Evolutionary conservation across 2,329 filamentous ascomycete species (phyloP).

Genomic region (Thielaviopsis punctulata): DNA sequence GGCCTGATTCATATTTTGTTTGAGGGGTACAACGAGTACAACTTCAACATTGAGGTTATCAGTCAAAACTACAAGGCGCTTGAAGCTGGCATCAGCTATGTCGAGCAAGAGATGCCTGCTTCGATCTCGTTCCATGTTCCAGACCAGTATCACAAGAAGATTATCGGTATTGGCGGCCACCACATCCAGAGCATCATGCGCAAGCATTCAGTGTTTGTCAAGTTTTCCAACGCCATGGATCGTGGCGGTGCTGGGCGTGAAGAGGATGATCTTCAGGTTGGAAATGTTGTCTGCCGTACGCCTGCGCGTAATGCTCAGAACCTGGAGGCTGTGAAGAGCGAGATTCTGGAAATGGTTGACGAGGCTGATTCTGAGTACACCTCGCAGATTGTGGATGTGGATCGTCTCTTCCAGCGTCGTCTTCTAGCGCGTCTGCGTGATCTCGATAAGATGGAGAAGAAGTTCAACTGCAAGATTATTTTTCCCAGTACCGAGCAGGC

Average conservation of each 20-base stretch:
- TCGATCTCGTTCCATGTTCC: slow-evolving; percentile 98
- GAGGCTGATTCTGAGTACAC: slow-evolving; percentile 93
- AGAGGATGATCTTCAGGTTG: slow-evolving; percentile 94
- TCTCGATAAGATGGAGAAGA: slow-evolving; percentile 91
- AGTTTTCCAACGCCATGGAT: slow-evolving; percentile 98
- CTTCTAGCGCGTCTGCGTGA: slow-evolving; percentile 75
- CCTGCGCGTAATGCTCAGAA: slow-evolving; percentile 94
- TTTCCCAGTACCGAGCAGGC: slow-evolving; percentile 96
- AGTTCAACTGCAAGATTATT: slow-evolving; percentile 98
- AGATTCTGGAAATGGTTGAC: slow-evolving; percentile 99
- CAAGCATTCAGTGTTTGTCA: slow-evolving; percentile 98
- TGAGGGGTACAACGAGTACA: slow-evolving; percentile 98
- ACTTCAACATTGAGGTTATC: slow-evolving; percentile 98
- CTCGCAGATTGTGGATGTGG: slow-evolving; percentile 80
- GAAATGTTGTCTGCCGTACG: slow-evolving; percentile 97
- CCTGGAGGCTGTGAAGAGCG: slow-evolving; percentile 89
- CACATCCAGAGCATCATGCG: slow-evolving; percentile 99
- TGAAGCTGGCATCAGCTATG: slow-evolving; percentile 78
- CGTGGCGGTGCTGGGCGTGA: slow-evolving; percentile 82
- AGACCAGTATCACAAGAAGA: slow-evolving; percentile 97
- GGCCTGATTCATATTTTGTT: slow-evolving; percentile 97
- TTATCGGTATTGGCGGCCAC: slow-evolving; percentile 94
- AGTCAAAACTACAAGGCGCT: slow-evolving; percentile 84
- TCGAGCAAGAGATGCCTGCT: slow-evolving; percentile 97
- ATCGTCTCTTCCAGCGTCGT: slow-evolving; percentile 88